Evolutionary conservation across 140 eudicot genomes (phyloP), one percentile per base, ranked within the genome.

Genomic region (Erigeron philadelphicus): DNA sequence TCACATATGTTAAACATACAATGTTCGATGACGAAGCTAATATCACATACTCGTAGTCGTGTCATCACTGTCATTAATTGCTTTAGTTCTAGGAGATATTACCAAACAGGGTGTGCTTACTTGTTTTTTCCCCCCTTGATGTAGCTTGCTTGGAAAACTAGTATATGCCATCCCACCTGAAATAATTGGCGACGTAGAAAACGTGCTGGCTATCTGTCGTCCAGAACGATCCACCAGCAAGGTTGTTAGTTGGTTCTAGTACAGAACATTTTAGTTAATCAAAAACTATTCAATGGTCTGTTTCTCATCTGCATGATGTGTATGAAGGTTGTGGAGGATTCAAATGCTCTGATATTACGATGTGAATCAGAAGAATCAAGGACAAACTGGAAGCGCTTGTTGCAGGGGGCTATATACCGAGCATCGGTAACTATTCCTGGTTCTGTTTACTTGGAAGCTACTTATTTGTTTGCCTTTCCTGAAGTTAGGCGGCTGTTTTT

Each of bases 321-420:
- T 17, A 38, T 74, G 61, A 76, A 91, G 97, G 84, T 91, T 59
- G 76, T 93, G 21, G 98, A 93, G 80, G 95, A 93, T 74, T 81
- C 86, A 72, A 87, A 79, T 77, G 85, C 94, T 40, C 58, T 93
- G 42, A 81, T 93, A 62, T 68, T 93, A 71, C 88, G 88, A 31
- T 93, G 82, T 40, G 95, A 87, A 43, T 81, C 96, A 11, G 96
- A 89, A 35, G 91, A 82, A 50, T 78, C 88, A 65, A 75, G 75
- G 78, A 93, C 47, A 73, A 83, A 73, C 75, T 93, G 98, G 98
- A 93, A 87, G 67, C 82, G 82, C 48, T 81, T 84, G 70, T 75
- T 93, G 76, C 96, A 85, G 79, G 93, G 89, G 68, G 96, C 96
- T 70, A 84, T 89, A 67, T 93, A 93, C 79, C 82, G 93, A 63